Evolutionary conservation across 2,329 filamentous ascomycete species (phyloP).

Genomic region (Scedosporium dehoogii): DNA sequence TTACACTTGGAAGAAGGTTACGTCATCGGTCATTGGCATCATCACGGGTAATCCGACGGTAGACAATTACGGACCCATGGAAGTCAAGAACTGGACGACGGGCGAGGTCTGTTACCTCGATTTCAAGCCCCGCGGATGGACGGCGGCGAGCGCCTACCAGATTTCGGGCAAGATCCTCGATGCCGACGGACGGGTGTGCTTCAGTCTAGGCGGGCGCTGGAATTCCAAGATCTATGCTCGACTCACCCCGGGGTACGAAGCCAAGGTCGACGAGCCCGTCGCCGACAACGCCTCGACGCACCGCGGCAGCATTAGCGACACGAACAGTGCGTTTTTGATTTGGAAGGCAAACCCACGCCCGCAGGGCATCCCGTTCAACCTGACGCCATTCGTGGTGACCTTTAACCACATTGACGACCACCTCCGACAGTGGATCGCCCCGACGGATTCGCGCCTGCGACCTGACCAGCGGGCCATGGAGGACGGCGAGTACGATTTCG

Average conservation of each 20-base stretch:
- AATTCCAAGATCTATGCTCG: conserved; percentile 96
- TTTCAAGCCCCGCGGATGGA: conserved; percentile 95
- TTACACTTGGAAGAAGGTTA: conserved; percentile 99
- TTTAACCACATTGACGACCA: conserved; percentile 86
- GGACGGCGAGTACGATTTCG: conserved; percentile 91
- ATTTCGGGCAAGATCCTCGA: conserved; percentile 81
- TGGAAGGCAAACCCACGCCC: conserved; percentile 85
- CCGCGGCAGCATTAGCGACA: conserved; percentile 45
- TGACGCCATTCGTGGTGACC: conserved; percentile 91
- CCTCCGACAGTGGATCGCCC: conserved; percentile 68
- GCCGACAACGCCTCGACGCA: conserved; percentile 29
- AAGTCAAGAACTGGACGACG: conserved; percentile 94
- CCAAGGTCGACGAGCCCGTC: conserved; percentile 50
- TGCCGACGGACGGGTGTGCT: conserved; percentile 65
- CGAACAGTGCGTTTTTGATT: conserved; percentile 70
- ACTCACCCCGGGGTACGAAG: conserved; percentile 83
- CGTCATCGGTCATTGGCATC: conserved; percentile 93
- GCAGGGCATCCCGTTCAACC: conserved; percentile 83
- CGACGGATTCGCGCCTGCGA: conserved; percentile 85
- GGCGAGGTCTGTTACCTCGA: conserved; percentile 83
- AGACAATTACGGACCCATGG: conserved; percentile 97
- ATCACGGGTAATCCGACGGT: conserved; percentile 93
- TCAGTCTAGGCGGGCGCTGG: conserved; percentile 90
- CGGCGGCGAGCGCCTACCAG: conserved; percentile 82
- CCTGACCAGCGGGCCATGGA: conserved; percentile 98